phyloP scores from a whole-genome alignment of 306 rosid species.

The Cicer cuneatum region DNA sequence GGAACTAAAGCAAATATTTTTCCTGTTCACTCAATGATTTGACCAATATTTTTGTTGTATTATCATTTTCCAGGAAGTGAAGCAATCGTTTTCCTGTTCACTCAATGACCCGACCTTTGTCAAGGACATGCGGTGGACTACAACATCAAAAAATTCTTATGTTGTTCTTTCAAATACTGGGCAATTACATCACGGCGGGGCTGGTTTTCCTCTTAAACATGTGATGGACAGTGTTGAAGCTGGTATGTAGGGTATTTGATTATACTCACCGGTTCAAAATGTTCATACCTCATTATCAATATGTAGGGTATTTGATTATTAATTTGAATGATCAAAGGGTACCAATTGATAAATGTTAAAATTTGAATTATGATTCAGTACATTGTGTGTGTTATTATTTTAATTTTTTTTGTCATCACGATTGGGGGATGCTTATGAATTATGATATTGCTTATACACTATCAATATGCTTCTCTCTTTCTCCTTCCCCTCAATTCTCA shows the following conservation, averaged over 20 bases:
- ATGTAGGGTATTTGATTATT: conserved; percentile 27
- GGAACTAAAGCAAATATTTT: neutral
- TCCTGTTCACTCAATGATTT: conserved; percentile 13
- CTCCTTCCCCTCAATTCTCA: neutral
- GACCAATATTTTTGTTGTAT: conserved; percentile 34
- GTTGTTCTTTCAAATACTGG: conserved; percentile 72
- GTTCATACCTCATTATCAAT: neutral
- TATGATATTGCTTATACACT: conserved; percentile 19
- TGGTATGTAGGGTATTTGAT: no score
- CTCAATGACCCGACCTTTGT: conserved; percentile 55
- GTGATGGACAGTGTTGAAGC: conserved; percentile 77
- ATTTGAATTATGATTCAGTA: conserved; percentile 10
- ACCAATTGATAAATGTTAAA: neutral
- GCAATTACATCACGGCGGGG: conserved; percentile 61
- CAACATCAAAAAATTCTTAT: conserved; percentile 55
- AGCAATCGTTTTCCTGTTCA: conserved; percentile 61
- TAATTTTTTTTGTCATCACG: conserved; percentile 7
- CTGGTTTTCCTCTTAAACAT: conserved; percentile 53
- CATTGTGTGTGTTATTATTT: neutral
- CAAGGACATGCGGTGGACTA: conserved; percentile 81
- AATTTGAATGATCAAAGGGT: conserved; percentile 19
- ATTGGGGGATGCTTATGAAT: conserved; percentile 30
- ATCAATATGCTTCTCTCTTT: conserved; percentile 18
- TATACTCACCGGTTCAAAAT: conserved; percentile 4
- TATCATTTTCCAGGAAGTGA: conserved; percentile 58